These are phyloP conservation scores for Fusarium buxicola DNA, from an alignment of 2,329 filamentous ascomycete genomes.

Conservation along the genomic window DNA sequence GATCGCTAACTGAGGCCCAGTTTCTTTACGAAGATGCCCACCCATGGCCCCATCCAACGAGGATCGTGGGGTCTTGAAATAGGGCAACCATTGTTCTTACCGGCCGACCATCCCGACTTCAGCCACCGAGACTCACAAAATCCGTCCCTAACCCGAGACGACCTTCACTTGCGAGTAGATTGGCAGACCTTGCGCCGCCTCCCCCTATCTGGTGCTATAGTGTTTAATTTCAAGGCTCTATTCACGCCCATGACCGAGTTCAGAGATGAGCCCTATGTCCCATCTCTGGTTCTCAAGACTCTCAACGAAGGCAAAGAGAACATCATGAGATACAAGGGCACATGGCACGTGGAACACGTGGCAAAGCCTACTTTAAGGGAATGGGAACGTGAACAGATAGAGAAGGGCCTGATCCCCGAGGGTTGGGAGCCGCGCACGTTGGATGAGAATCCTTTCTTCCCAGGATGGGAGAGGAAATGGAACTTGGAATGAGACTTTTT, in stretches of 20 bases:
- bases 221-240: slow-evolving; percentile 90
- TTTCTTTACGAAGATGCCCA: slow-evolving; percentile 84
- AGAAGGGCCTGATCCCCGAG: slow-evolving; percentile 67
- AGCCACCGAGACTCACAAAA: slow-evolving; percentile 69
- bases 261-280: slow-evolving; percentile 77
- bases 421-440: slow-evolving; percentile 77
- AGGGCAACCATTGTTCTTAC: slow-evolving; percentile 79
- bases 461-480: slow-evolving; percentile 68
- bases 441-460: slow-evolving; percentile 80
- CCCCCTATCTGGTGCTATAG: slow-evolving; percentile 78
- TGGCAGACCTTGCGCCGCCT: slow-evolving; percentile 88
- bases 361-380: slow-evolving; percentile 71
- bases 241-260: slow-evolving; percentile 82
- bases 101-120: slow-evolving; percentile 74
- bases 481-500: neutral
- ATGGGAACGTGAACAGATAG: slow-evolving; percentile 75
- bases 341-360: slow-evolving; percentile 82
- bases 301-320: slow-evolving; percentile 69
- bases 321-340: slow-evolving; percentile 84
- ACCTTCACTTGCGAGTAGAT: slow-evolving; percentile 80
- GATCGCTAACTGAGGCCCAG: slow-evolving; percentile 52
- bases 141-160: slow-evolving; percentile 64
- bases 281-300: slow-evolving; percentile 74
- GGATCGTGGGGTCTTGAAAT: slow-evolving; percentile 88
- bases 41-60: slow-evolving; percentile 81